Evolutionary conservation across 1,284 basidiomycete genomes (phyloP), one percentile per base, ranked within the genome.

Genomic region (Moesziomyces globuligerus): DNA sequence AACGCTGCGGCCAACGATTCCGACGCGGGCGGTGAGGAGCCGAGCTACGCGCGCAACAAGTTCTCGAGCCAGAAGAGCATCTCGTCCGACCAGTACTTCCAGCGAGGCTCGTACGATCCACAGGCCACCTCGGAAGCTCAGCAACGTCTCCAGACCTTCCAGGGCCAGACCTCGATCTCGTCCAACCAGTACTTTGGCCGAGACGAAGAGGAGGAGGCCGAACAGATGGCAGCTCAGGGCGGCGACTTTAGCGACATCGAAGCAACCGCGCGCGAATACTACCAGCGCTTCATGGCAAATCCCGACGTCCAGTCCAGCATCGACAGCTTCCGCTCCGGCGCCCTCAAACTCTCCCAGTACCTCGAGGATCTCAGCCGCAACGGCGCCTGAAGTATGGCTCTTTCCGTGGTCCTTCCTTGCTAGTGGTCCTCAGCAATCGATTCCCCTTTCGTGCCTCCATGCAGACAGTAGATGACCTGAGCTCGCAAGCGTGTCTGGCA

Each of bases 1-100:
- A 62, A 48, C 15, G 52, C 69, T 8, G 32, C 55, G 10, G 48
- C 49, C 28, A 48, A 40, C 29, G 58, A 56, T 44, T 52, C 51
- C 41, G 65, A 69, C 24, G 64, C 48, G 6, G 68, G 58, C 6
- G 68, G 62, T 15, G 81, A 81, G 42, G 86, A 90, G 47, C 88
- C 89, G 1, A 92, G 88, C 13, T 89, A 88, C 24, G 95, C 96
- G 2, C 88, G 94, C 65, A 90, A 93, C 24, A 93, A 93, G 78
- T 99, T 98, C 81, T 91, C 92, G 1, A 84, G 81, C 67, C 95
- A 98, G 82, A 98, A 98, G 83, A 85, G 70, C 39, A 82, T 99
- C 82, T 96, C 93, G 5, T 95, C 92, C 2, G 96, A 98, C 82
- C 94, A 95, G 91, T 98, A 92, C 86, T 98, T 98, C 83, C 92